Evolutionary conservation across 225 moss, liverwort and hornwort genomes (phyloP), one percentile per base, ranked within the genome.

Genomic region (Physcomitrium patens): DNA sequence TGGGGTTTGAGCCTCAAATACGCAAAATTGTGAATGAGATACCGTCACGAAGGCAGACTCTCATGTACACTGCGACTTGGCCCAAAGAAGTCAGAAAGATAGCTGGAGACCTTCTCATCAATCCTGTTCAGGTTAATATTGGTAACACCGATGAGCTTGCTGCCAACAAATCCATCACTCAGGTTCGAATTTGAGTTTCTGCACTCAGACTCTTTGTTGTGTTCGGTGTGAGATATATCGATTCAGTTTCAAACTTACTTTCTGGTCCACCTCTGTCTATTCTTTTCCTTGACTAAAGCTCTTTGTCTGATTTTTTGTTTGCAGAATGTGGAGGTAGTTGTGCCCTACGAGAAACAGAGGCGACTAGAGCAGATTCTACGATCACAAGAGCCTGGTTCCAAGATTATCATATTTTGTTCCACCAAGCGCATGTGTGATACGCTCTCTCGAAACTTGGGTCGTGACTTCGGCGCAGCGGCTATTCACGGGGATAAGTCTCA

Each of bases 1-100:
- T 96, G 96, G 96, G 96, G 14, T 96, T 96, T 74, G 96, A 96
- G 81, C 96, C 96, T 31, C 96, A 96, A 64, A 96, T 96, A 75
- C 93, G 96, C 15, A 96, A 96, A 82, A 96, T 96, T 43, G 89
- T 96, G 54, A 96, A 93, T 16, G 90, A 85, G 66, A 86, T 92
- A 63, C 93, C 96, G 7, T 65, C 77, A 16, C 69, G 80, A 78
- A 86, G 96, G 65, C 96, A 96, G 71, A 96, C 96, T 11, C 91
- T 96, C 43, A 96, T 96, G 96, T 96, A 96, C 71, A 96, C 96
- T 47, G 93, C 96, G 1, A 93, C 96, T 8, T 93, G 96, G 96
- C 96, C 96, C 17, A 93, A 87, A 65, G 96, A 96, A 78, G 93
- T 96, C 1, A 90, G 96, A 1, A 96, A 91, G 73, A 93, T 96